Evolutionary conservation across 108 stramenopile genomes (phyloP).

Genomic region (Nitzschia sp.): DNA sequence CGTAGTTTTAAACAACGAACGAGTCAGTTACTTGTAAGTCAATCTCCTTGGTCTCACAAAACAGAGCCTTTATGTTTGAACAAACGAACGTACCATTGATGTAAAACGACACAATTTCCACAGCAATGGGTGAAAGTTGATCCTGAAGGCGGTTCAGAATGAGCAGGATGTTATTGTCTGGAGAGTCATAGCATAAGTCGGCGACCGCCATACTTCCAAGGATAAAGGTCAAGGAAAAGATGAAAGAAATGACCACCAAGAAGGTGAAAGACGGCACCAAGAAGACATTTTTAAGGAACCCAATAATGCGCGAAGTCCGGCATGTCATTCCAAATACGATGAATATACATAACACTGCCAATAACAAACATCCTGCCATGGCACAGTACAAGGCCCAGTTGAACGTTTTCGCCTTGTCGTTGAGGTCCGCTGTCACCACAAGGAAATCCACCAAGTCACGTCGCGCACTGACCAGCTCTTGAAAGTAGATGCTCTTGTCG

Average conservation of each 20-base stretch:
- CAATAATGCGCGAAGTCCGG: not conserved
- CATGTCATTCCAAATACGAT: constrained; percentile 15
- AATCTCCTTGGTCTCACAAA: too few species aligned
- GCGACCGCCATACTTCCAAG: constrained; percentile 19
- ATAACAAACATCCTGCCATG: constrained; percentile 8
- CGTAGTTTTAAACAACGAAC: too few species aligned
- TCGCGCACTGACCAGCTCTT: constrained; percentile 20
- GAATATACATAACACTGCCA: constrained; percentile 17
- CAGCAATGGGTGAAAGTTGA: constrained; percentile 3
- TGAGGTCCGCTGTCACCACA: not conserved
- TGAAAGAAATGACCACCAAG: constrained; percentile 18
- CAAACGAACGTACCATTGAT: constrained; percentile 12
- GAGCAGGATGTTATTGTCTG: not conserved
- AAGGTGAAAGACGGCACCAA: constrained; percentile 18
- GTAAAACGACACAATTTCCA: constrained; percentile 15
- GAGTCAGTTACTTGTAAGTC: too few species aligned
- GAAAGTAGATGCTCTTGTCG: constrained; percentile 5
- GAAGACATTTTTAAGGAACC: constrained; percentile 10
- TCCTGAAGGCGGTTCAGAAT: constrained; percentile 4
- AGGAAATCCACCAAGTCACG: constrained; percentile 14
- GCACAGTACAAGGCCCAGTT: constrained; percentile 20
- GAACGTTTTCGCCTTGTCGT: constrained; percentile 3
- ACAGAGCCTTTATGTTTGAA: too few species aligned
- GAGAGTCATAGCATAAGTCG: constrained; percentile 25
- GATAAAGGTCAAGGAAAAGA: constrained; percentile 33